Base-by-base conservation (phyloP, 2,329 filamentous ascomycete species). In the Ascochyta lentis region DNA sequence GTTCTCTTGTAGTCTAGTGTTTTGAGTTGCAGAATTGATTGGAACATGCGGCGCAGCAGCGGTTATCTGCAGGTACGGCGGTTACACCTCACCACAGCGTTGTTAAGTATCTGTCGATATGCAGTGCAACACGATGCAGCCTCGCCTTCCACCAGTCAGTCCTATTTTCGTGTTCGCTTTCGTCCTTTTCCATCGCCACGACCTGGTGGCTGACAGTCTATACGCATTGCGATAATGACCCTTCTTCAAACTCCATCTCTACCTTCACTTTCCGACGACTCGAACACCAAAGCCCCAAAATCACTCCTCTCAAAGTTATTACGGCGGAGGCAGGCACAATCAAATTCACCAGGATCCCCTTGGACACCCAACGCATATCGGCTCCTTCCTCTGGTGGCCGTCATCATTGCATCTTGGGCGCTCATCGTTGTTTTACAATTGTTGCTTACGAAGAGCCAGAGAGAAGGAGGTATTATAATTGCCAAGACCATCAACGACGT, bases 401-500 rank as follows among this genome's bases (percentile, higher is more conserved):
- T n/a, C 31, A 34, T 34, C 13, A 4, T n/a, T 16, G 31, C 31
- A 7, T 34, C 31, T 27, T 13, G 59, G 38, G 39, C 39, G 0
- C 60, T 85, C 0, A 79, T 81, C 0, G 64, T 68, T 86, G 0
- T n/a, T n/a, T n/a, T n/a, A n/a, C 81, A 84, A 53, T 63, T 76
- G 0, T 63, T 84, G 0, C 76, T 80, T 0, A 69, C 74, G 3
- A 68, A 67, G 0, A 82, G 78, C 48, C 56, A 73, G 8, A 44
- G 61, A 0, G 50, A 80, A 6, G 78, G 80, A 0, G 84, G 81
- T 0, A 66, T 80, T n/a, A 49, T 77, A 3, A 78, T 79, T 34
- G 70, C 75, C 0, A 13, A 61, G 0, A 62, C 70, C 2, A 68
- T 76, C 60, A 70, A 69, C 26, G 63, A 67, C 1, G 67, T 86